Percentiles rank a stretch among this genome's conserved stretches.
Evolutionary conservation across 371 early-diverging fungal genomes (phyloP).

Genomic region (Massospora cicadina): DNA sequence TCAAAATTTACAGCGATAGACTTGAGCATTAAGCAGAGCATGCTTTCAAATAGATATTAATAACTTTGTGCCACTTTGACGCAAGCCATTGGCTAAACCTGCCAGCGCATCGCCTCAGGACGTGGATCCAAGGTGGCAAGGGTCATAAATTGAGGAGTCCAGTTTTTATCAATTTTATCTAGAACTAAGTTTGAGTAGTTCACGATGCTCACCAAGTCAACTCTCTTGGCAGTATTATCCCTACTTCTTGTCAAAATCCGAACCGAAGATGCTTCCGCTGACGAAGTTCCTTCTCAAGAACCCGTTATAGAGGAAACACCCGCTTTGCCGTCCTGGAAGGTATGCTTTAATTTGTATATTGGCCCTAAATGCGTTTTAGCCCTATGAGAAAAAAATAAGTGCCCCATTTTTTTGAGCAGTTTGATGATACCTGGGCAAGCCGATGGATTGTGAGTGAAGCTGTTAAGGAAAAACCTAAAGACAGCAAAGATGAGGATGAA

Average conservation of each 20-base stretch:
- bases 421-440: conserved; percentile 26
- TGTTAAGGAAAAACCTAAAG: conserved; percentile 29
- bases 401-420: conserved; percentile 60
- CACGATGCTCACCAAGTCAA: not conserved
- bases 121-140: not conserved
- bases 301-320: not conserved
- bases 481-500: conserved; percentile 28
- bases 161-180: not conserved
- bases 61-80: not conserved
- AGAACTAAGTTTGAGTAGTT: not conserved
- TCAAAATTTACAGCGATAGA: too few relatives aligned
- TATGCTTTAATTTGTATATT: not conserved
- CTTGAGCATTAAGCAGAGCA: too few relatives aligned
- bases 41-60: too few relatives aligned
- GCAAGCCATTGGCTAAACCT: not conserved
- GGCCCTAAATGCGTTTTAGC: conserved; percentile 11
- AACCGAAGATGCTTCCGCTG: not conserved
- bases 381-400: conserved; percentile 18
- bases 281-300: not conserved
- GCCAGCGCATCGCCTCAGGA: not conserved
- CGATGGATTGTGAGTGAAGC: conserved; percentile 50
- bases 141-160: not conserved
- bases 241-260: not conserved
- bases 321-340: not conserved
- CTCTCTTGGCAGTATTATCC: not conserved